Evolutionary conservation across 2,329 filamentous ascomycete genomes (phyloP).

Genomic region (Uncinocarpus reesii): DNA sequence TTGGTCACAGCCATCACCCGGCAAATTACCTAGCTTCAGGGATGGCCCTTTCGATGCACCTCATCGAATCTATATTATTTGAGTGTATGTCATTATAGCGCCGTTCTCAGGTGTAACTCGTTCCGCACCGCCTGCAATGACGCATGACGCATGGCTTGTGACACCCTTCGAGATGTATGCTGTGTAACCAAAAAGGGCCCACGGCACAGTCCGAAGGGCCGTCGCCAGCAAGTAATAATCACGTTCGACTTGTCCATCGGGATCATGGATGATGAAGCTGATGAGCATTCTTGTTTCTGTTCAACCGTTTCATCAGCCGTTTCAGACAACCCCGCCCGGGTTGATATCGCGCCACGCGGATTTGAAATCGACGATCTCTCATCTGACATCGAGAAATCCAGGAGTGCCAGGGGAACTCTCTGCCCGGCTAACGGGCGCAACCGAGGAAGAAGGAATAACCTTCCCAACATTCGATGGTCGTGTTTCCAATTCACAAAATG

Average conservation of each 20-base stretch:
- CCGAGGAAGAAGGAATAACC: too few species aligned
- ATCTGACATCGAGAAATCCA: too few species aligned
- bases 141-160: constrained; percentile 3
- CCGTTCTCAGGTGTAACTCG: neutral
- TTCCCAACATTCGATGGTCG: too few species aligned
- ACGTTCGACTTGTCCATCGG: too few species aligned
- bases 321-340: neutral
- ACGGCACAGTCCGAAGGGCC: too few species aligned
- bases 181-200: too few species aligned
- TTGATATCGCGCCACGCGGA: neutral
- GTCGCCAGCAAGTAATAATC: too few species aligned
- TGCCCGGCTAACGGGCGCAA: too few species aligned
- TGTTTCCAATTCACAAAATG: neutral
- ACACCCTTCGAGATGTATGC: neutral
- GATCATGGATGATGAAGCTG: neutral
- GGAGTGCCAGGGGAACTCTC: too few species aligned
- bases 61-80: too few species aligned
- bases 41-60: too few species aligned
- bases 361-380: neutral
- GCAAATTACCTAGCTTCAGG: constrained; percentile 6
- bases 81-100: too few species aligned
- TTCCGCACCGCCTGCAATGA: neutral
- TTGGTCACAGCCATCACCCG: neutral
- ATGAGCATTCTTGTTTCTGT: neutral
- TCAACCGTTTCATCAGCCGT: neutral